Evolutionary conservation across 768 basidiomycete genomes (phyloP), one percentile per base, ranked within the genome.

Genomic region (Paxillus ammoniavirescens): DNA sequence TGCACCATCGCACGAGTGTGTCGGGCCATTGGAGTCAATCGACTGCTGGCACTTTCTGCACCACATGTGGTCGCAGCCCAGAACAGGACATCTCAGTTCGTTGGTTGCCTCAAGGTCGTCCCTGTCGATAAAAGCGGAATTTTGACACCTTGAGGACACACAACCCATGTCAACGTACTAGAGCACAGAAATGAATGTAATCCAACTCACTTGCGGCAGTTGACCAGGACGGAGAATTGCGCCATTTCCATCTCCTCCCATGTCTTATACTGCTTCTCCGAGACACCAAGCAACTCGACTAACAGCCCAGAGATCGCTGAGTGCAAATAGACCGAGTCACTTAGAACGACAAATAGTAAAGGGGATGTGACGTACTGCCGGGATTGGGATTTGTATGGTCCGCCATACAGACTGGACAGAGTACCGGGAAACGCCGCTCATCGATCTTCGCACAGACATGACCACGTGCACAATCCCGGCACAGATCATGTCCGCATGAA

Each of bases 1-100:
- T 0, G 78, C 70, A 9, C 81, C 82, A 53, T 84, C 83, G 58
- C 85, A 87, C 1, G 80, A 80, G 60, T 84, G 82, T 47, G 21
- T 21, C 21, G 21, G 21, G 3, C 21, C 75, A 26, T 52, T 64
- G 9, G 66, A 31, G 0, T 61, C 63, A 26, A 74, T 52, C 54
- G 67, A 40, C 52, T 82, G 79, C 44, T 77, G 77, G 62, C 86
- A 87, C 17, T 62, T 65, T 67, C 77, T 84, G 65, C 85, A 87
- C 86, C 84, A 87, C 26, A 72, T 67, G 54, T 82, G 70, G 4
- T 70, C 62, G 53, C 85, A 87, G 4, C 61, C 60, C 0, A 72
- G 73, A 35, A 78, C 62, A 4, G 82, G 83, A 57, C 86, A 87
- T 15, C 62, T 60, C 10, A 86, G 64, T 40, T 76, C 71, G n/a